phyloP scores from a whole-genome alignment of 352 stramenopile genomes.

The Globisporangium polare region DNA sequence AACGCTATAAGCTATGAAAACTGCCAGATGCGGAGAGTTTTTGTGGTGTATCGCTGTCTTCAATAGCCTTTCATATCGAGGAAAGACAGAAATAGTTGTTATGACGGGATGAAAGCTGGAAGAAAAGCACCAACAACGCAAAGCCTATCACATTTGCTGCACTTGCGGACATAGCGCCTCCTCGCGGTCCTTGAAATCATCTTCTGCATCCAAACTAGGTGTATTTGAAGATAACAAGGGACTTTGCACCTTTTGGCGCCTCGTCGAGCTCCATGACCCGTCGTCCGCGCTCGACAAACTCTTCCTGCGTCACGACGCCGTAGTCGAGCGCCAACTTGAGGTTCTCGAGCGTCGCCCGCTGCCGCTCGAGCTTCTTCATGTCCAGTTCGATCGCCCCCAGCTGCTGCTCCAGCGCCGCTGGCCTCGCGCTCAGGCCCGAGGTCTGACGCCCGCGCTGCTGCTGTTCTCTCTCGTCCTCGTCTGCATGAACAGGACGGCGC shows the following conservation, averaged over 20 bases:
- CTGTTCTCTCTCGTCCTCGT: background rate
- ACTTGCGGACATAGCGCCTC: background rate
- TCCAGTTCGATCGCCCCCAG: background rate
- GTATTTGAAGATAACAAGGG: background rate
- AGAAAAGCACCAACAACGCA: background rate
- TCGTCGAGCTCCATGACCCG: background rate
- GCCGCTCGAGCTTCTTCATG: slow-evolving; percentile 2
- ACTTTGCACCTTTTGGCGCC: background rate
- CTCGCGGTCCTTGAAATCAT: background rate
- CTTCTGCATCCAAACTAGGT: background rate
- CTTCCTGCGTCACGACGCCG: background rate
- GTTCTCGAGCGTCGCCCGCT: background rate
- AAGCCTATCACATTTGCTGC: background rate
- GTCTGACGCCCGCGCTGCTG: background rate
- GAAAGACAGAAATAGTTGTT: background rate
- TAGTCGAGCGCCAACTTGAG: slow-evolving; percentile 1
- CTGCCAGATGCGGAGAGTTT: background rate
- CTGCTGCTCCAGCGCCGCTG: background rate
- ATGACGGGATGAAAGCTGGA: background rate
- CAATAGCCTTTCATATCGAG: background rate
- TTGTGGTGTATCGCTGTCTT: too few species aligned
- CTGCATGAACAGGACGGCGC: background rate
- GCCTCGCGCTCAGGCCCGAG: background rate
- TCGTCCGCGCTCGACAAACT: background rate
- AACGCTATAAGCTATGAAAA: background rate